Evolutionary conservation across 495 filamentous ascomycete species (phyloP).

Genomic region (Lindgomyces ingoldianus): DNA sequence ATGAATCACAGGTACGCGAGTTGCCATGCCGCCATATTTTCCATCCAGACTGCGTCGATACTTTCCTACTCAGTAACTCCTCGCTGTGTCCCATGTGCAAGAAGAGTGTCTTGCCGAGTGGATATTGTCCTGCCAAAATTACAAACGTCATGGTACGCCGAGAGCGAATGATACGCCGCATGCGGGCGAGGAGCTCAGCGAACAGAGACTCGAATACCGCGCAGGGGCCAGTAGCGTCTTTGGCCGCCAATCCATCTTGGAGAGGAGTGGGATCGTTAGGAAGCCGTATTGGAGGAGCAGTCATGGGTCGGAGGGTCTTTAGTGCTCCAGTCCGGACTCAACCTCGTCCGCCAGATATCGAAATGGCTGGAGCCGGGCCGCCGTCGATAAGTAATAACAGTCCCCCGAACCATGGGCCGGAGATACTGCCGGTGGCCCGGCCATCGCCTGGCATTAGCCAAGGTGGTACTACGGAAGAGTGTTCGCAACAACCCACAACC

Average conservation of each 20-base stretch:
- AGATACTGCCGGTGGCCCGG: neutral
- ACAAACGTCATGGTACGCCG: conserved; percentile 83
- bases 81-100: conserved; percentile 90
- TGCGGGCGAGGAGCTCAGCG: conserved; percentile 20
- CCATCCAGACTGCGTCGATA: conserved; percentile 85
- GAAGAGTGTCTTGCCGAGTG: conserved; percentile 64
- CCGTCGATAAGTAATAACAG: conserved; percentile 9
- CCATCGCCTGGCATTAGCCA: neutral
- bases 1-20: conserved; percentile 71
- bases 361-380: conserved; percentile 19
- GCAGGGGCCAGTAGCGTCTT: neutral
- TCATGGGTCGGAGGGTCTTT: conserved; percentile 22
- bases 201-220: neutral
- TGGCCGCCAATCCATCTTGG: neutral
- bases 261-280: conserved; percentile 15
- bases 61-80: conserved; percentile 67
- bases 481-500: conserved; percentile 1
- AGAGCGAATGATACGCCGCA: conserved; percentile 53
- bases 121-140: conserved; percentile 64
- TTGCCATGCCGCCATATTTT: conserved; percentile 89
- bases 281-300: conserved; percentile 10
- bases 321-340: conserved; percentile 17
- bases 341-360: conserved; percentile 22
- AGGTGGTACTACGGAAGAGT: neutral
- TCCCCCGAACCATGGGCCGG: neutral